Percentiles rank a stretch among this genome's conserved stretches.
These are phyloP conservation scores for Cyclospora cayetanensis DNA, from an alignment of 169 alveolate species.

Conservation along the genomic window DNA sequence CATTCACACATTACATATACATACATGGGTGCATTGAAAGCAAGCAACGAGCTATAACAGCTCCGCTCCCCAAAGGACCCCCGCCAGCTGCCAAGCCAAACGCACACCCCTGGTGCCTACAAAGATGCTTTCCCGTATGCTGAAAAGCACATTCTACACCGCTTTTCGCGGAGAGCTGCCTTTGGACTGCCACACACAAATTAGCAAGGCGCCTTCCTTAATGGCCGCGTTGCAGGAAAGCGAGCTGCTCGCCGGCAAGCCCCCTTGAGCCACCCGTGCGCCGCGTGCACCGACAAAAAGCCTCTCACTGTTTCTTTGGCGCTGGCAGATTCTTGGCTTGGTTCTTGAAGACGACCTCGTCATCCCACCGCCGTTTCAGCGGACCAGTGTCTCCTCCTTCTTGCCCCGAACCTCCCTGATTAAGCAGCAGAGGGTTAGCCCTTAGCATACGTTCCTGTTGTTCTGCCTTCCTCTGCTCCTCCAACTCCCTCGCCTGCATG, in stretches of 20 bases:
- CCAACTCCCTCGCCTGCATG: constrained; percentile 79
- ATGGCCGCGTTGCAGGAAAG: too few species aligned
- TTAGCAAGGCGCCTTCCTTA: too few species aligned
- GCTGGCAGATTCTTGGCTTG: constrained; percentile 85
- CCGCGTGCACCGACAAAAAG: too few species aligned
- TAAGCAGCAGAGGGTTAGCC: constrained; percentile 83
- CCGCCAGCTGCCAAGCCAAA: too few species aligned
- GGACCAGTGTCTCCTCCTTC: not conserved
- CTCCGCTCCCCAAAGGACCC: too few species aligned
- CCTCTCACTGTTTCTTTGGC: constrained; percentile 73
- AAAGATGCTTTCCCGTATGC: too few species aligned
- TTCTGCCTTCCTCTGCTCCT: constrained; percentile 75
- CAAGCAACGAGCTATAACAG: not conserved
- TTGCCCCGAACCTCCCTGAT: constrained; percentile 53
- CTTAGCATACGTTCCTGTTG: constrained; percentile 77
- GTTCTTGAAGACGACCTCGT: constrained; percentile 90
- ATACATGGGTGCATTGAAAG: constrained; percentile 81
- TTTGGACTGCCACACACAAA: too few species aligned
- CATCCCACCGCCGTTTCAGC: constrained; percentile 91
- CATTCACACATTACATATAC: constrained; percentile 72
- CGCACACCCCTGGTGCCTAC: too few species aligned
- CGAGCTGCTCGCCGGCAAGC: too few species aligned
- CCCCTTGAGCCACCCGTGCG: too few species aligned
- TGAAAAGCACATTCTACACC: too few species aligned
- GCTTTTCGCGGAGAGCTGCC: too few species aligned